Evolutionary conservation across 208 protist genomes (phyloP).

Genomic region (Trypanosoma melophagium): DNA sequence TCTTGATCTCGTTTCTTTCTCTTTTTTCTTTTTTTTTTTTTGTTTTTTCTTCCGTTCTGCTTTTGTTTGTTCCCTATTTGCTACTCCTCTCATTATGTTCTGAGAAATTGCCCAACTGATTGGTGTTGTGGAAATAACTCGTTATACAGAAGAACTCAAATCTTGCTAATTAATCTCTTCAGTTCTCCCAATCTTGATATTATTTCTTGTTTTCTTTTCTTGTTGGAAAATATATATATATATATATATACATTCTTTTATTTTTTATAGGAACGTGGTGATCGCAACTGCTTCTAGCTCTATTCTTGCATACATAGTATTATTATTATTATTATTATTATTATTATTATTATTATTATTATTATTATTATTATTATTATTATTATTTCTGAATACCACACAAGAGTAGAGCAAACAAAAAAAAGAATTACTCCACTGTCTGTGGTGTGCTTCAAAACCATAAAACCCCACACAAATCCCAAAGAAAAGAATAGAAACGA

Average conservation of each 20-base stretch:
- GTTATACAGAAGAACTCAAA: too few species aligned
- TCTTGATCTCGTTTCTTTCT: not conserved
- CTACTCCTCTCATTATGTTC: not conserved
- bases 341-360: too few species aligned
- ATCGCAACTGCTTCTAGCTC: too few species aligned
- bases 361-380: too few species aligned
- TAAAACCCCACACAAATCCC: not conserved
- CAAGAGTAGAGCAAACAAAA: too few species aligned
- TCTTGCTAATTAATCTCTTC: not conserved
- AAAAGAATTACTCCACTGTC: too few species aligned
- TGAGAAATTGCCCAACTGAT: not conserved
- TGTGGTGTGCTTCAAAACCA: not conserved
- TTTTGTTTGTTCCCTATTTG: not conserved
- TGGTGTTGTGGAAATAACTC: too few species aligned
- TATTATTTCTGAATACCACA: too few species aligned
- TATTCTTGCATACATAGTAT: too few species aligned
- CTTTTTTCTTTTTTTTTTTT: constrained; percentile 5
- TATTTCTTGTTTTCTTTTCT: constrained; percentile 8
- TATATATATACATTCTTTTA: too few species aligned
- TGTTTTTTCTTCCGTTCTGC: not conserved
- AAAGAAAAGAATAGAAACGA: constrained; percentile 1
- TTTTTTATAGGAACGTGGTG: too few species aligned
- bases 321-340: too few species aligned
- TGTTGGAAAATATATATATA: not conserved
- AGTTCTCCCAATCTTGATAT: not conserved